Percentiles rank a stretch among this genome's conserved stretches.
phyloP scores from a whole-genome alignment of 163 green algal genomes.

The Trebouxia gelatinosa region DNA sequence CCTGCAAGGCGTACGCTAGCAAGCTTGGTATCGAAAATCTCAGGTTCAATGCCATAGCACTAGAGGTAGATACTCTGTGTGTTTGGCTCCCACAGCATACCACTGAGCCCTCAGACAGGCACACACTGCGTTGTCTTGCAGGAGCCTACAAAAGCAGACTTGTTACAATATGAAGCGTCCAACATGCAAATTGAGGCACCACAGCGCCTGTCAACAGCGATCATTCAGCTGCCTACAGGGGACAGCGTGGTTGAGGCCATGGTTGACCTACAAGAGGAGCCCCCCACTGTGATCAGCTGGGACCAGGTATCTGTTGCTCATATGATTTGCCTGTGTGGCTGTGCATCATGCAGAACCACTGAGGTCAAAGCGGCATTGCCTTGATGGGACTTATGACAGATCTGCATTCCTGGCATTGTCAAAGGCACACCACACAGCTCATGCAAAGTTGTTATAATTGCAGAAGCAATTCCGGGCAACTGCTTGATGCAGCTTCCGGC shows the following conservation, averaged over 20 bases:
- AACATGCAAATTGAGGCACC: conserved; percentile 25
- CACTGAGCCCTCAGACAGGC: neutral
- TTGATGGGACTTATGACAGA: neutral
- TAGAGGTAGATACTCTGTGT: conserved; percentile 42
- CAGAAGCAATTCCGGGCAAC: too few relatives aligned
- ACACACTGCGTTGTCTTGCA: conserved; percentile 30
- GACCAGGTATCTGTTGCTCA: conserved; percentile 48
- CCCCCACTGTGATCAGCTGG: conserved; percentile 38
- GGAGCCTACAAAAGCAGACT: conserved; percentile 60
- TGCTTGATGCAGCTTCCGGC: too few relatives aligned
- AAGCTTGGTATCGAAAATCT: conserved; percentile 34
- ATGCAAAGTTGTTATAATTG: too few relatives aligned
- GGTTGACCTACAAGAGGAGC: conserved; percentile 39
- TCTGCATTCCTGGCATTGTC: neutral
- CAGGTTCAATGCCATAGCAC: conserved; percentile 40
- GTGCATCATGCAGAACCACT: neutral
- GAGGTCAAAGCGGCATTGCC: neutral
- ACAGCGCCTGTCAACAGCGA: conserved; percentile 44
- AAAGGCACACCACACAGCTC: too few relatives aligned
- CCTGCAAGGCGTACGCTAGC: conserved; percentile 35
- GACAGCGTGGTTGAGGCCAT: conserved; percentile 44
- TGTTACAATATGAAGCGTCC: conserved; percentile 48
- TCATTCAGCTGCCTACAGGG: conserved; percentile 50
- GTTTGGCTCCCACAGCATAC: neutral
- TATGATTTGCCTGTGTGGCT: too few relatives aligned